These are phyloP conservation scores for Colletotrichum sp. DNA, from an alignment of 2,329 filamentous ascomycete genomes.

Conservation along the genomic window DNA sequence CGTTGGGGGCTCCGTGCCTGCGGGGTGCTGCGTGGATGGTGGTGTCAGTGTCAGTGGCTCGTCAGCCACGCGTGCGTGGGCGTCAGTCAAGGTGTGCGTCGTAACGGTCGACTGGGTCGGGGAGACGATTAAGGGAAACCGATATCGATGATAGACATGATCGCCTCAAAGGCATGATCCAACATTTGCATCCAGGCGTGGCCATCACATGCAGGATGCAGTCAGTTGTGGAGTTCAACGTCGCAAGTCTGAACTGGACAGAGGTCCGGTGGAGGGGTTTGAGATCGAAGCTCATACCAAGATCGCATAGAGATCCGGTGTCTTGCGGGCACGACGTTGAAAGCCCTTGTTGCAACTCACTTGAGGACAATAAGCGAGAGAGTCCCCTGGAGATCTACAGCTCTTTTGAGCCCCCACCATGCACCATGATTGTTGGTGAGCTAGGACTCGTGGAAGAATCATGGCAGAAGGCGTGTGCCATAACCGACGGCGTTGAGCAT, in stretches of 20 bases:
- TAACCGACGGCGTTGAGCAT: neutral
- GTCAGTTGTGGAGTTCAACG: neutral
- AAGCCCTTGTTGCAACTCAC: neutral
- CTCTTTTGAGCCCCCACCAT: conserved; percentile 1
- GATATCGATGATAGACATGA: neutral
- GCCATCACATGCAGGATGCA: neutral
- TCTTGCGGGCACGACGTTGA: neutral
- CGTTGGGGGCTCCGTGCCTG: conserved; percentile 2
- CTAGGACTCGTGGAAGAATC: neutral
- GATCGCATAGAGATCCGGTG: neutral
- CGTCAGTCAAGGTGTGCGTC: neutral
- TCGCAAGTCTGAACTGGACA: neutral
- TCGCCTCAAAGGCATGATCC: neutral
- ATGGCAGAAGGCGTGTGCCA: neutral
- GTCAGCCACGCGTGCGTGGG: neutral
- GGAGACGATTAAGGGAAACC: neutral
- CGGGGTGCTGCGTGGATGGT: neutral
- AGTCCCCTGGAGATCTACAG: conserved; percentile 1
- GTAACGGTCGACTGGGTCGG: neutral
- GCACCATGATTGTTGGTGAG: neutral
- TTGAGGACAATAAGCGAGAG: neutral
- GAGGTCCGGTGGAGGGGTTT: neutral
- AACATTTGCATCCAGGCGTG: neutral
- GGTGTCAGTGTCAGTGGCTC: neutral
- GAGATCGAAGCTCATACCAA: neutral